A percentile compares a stretch with the other conserved stretches of the same genome.
Evolutionary conservation across 306 rosid species (phyloP).

Genomic region (Mimosa bimucronata): DNA sequence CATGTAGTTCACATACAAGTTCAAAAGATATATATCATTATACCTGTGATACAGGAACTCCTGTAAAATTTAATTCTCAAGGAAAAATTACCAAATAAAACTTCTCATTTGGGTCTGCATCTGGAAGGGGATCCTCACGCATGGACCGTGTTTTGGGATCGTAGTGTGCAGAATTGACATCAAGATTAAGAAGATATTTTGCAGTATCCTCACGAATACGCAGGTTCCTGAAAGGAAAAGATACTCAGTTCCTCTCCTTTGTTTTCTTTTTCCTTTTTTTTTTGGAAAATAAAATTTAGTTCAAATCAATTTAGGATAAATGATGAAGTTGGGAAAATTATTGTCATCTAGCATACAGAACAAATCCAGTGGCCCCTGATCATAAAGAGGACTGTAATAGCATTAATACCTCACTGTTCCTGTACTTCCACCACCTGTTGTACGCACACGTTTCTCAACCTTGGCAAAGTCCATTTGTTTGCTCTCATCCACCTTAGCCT

Average conservation of each 20-base stretch:
- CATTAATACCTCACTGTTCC: conserved; percentile 62
- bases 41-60: background rate
- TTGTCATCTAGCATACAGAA: background rate
- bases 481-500: conserved; percentile 80
- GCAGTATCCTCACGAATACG: conserved; percentile 68
- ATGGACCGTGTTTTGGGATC: conserved; percentile 51
- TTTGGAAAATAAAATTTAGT: background rate
- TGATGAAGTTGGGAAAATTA: background rate
- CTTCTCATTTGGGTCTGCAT: conserved; percentile 23
- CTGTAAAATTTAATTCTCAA: background rate
- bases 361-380: conserved; percentile 1
- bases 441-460: conserved; percentile 79
- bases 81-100: conserved; percentile 2
- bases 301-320: background rate
- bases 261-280: background rate
- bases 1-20: background rate
- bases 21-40: background rate
- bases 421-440: conserved; percentile 83
- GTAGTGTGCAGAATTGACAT: conserved; percentile 60
- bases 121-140: conserved; percentile 30
- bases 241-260: background rate
- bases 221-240: conserved; percentile 50
- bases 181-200: conserved; percentile 65
- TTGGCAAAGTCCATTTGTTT: conserved; percentile 78
- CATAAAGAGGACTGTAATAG: conserved; percentile 2